Percentiles rank a stretch among this genome's conserved stretches.
Conservation (phyloP, 257 asterid species). For the Fraxinus cuspidata region DNA sequence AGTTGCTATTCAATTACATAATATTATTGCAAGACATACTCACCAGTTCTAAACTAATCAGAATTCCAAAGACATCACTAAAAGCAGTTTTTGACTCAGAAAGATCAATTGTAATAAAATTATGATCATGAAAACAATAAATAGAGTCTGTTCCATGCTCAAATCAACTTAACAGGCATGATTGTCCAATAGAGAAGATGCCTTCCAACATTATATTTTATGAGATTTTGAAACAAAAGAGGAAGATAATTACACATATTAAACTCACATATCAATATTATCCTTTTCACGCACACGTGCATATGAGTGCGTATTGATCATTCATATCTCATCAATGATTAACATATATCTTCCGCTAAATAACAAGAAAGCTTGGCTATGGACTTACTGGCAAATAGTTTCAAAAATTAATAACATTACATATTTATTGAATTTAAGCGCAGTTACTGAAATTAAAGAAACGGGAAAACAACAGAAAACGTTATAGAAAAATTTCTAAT, state of each 20-base stretch:
- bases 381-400: neutral
- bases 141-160: constrained; percentile 24
- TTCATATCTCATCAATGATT: neutral
- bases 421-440: neutral
- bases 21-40: neutral
- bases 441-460: neutral
- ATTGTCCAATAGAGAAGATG: neutral
- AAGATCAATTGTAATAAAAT: neutral
- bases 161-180: neutral
- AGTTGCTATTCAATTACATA: neutral
- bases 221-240: constrained; percentile 1
- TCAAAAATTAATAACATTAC: neutral
- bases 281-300: neutral
- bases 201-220: neutral
- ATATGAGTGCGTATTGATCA: neutral
- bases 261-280: neutral
- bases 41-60: neutral
- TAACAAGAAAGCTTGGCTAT: neutral
- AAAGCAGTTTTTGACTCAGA: neutral
- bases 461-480: no score
- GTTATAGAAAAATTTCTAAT: no score
- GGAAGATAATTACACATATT: neutral
- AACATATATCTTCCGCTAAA: neutral
- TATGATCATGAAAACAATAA: neutral
- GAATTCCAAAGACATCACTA: neutral